Conservation (phyloP, 1,139 yeast genomes). For the Hyphopichia buzzinii region DNA sequence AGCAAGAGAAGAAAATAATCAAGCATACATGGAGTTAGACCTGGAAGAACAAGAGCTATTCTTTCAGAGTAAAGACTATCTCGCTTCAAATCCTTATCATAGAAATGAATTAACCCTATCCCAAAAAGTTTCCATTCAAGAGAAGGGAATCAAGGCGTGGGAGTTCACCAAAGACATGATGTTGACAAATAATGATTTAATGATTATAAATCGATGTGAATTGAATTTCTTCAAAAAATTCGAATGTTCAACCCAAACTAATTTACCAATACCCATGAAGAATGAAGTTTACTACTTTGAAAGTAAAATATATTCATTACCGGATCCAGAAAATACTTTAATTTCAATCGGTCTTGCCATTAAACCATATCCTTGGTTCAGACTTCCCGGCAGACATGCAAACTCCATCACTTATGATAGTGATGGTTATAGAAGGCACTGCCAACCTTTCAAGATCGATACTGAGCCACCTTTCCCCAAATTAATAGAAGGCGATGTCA, state of each 20-base stretch:
- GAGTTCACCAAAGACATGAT: conserved; percentile 75
- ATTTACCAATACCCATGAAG: conserved; percentile 79
- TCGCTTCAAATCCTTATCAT: conserved; percentile 55
- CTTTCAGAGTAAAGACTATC: conserved; percentile 61
- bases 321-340: conserved; percentile 50
- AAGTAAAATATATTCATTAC: conserved; percentile 58
- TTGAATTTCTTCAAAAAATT: conserved; percentile 68
- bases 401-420: conserved; percentile 53
- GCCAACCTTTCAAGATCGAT: conserved; percentile 46
- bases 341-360: conserved; percentile 48
- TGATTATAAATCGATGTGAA: conserved; percentile 73
- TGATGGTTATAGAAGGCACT: conserved; percentile 49
- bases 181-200: conserved; percentile 56
- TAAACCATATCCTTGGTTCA: conserved; percentile 58
- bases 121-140: conserved; percentile 69
- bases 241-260: conserved; percentile 78
- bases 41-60: conserved; percentile 81
- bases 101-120: conserved; percentile 43
- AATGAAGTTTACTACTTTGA: conserved; percentile 93
- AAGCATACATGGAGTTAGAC: conserved; percentile 58
- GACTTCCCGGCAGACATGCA: conserved; percentile 56
- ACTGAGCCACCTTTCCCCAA: conserved; percentile 45
- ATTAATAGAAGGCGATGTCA: conserved; percentile 57
- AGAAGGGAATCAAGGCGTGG: conserved; percentile 92
- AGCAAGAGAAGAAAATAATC: conserved; percentile 59